These are phyloP conservation scores for Lunularia cruciata DNA, from an alignment of 225 moss, liverwort and hornwort genomes.

Conservation along the genomic window DNA sequence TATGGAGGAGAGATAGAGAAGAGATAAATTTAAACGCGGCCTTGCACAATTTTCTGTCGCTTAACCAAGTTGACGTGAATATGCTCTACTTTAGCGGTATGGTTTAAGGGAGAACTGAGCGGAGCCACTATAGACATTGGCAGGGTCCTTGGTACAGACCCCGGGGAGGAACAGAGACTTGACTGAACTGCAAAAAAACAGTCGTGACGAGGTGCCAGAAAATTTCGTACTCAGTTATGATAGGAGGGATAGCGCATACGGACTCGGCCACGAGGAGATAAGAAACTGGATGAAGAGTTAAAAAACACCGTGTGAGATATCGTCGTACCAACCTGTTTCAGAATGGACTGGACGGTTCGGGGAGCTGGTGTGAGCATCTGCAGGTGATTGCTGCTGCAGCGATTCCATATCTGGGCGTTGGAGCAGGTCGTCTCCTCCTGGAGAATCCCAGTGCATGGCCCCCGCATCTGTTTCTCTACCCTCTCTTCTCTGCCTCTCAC, in stretches of 20 bases:
- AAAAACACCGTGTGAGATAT: neutral
- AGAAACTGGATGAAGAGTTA: neutral
- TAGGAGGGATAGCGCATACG: neutral
- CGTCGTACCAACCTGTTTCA: constrained; percentile 26
- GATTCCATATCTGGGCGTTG: constrained; percentile 37
- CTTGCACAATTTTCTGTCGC: too few species aligned
- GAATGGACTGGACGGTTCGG: constrained; percentile 20
- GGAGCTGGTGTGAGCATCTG: constrained; percentile 26
- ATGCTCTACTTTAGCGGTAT: too few species aligned
- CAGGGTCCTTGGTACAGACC: too few species aligned
- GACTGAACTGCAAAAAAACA: too few species aligned
- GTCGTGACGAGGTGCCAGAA: neutral
- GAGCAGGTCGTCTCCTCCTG: constrained; percentile 33
- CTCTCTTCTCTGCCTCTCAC: neutral
- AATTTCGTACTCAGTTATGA: neutral
- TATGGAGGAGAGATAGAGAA: too few species aligned
- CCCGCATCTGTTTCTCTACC: constrained; percentile 34
- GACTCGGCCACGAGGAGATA: neutral
- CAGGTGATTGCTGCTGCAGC: constrained; percentile 26
- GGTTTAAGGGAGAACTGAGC: too few species aligned
- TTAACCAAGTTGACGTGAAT: too few species aligned
- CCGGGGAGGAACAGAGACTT: too few species aligned
- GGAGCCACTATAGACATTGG: too few species aligned
- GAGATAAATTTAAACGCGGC: too few species aligned
- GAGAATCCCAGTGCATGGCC: constrained; percentile 44